These are phyloP conservation scores for Pseudisothecium myosuroides DNA, from an alignment of 225 moss, liverwort and hornwort species.

Conservation along the genomic window DNA sequence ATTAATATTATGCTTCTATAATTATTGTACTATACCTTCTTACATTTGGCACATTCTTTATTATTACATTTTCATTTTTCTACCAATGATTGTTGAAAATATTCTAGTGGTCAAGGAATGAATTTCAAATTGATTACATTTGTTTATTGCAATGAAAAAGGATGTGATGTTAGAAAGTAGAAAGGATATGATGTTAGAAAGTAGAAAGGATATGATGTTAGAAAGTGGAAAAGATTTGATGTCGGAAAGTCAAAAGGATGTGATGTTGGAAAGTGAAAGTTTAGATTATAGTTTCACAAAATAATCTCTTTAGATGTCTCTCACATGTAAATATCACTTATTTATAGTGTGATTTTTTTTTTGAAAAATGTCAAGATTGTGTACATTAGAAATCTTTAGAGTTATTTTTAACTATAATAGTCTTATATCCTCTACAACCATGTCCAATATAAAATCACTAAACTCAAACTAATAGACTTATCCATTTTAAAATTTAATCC, in stretches of 20 bases:
- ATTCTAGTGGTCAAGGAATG: too few relatives aligned
- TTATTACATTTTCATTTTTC: not conserved
- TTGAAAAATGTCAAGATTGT: too few relatives aligned
- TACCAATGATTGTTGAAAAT: not conserved
- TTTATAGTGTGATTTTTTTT: not conserved
- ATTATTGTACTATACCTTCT: not conserved
- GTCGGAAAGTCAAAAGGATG: not conserved
- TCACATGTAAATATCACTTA: not conserved
- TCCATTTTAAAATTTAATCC: not conserved
- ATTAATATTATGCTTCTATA: not conserved
- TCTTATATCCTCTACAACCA: not conserved
- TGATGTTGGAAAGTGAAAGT: not conserved
- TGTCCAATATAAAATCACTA: not conserved
- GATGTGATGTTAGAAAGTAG: not conserved
- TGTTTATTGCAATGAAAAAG: not conserved
- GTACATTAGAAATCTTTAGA: not conserved
- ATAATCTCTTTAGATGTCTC: not conserved
- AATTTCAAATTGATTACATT: not conserved
- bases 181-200: not conserved
- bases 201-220: not conserved
- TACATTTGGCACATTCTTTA: not conserved
- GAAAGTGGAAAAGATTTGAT: not conserved
- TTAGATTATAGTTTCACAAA: not conserved
- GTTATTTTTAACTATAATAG: not conserved
- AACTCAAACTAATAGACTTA: not conserved